These are phyloP conservation scores for Penicillium dipodomyicola DNA, from an alignment of 495 filamentous ascomycete species.

Conservation along the genomic window DNA sequence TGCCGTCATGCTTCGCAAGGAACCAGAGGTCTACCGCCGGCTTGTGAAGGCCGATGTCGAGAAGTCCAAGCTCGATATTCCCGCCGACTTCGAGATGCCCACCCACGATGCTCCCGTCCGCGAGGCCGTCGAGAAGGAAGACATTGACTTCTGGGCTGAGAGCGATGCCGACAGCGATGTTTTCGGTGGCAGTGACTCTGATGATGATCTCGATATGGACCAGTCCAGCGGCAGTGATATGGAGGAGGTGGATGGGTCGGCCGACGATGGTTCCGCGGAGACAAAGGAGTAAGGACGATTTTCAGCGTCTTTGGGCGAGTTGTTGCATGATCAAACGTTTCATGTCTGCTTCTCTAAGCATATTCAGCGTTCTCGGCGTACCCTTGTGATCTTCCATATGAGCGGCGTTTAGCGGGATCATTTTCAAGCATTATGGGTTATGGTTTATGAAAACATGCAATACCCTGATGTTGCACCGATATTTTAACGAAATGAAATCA, in stretches of 20 bases:
- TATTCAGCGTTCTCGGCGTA: conserved; percentile 12
- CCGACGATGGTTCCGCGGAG: neutral
- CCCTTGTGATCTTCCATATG: neutral
- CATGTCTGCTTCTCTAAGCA: neutral
- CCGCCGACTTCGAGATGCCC: conserved; percentile 79
- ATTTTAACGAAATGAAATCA: neutral
- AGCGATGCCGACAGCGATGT: conserved; percentile 72
- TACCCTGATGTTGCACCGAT: neutral
- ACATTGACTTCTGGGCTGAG: conserved; percentile 80
- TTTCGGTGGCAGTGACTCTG: conserved; percentile 72
- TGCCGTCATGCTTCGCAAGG: conserved; percentile 75
- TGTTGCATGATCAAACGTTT: neutral
- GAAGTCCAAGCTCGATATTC: conserved; percentile 72
- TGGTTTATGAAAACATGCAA: conserved; percentile 4
- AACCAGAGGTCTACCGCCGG: conserved; percentile 63
- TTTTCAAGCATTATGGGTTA: conserved; percentile 1
- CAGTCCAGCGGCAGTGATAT: conserved; percentile 58
- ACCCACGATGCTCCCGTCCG: conserved; percentile 59
- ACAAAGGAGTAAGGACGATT: neutral
- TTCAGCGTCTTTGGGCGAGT: neutral
- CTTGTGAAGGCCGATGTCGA: conserved; percentile 70
- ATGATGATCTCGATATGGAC: conserved; percentile 54
- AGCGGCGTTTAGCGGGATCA: conserved; percentile 2
- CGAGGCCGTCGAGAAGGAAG: conserved; percentile 65
- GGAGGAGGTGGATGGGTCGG: conserved; percentile 43